Conservation (phyloP, 2,329 filamentous ascomycete genomes). For the Seiridium unicorne region DNA sequence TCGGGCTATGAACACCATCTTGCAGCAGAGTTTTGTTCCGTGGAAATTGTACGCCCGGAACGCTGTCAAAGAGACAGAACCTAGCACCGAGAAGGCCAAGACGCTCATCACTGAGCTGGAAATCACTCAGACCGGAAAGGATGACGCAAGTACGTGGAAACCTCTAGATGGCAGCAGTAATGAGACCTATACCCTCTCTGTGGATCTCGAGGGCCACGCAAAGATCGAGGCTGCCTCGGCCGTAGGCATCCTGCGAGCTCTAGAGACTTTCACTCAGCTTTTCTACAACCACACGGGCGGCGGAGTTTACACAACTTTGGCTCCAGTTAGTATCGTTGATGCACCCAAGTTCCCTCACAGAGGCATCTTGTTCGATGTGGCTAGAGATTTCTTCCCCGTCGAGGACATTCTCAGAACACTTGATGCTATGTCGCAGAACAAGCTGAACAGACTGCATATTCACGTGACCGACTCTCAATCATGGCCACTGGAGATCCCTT, state of each 20-base stretch:
- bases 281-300: slow-evolving; percentile 70
- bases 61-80: slow-evolving; percentile 59
- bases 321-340: slow-evolving; percentile 72
- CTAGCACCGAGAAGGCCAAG: slow-evolving; percentile 41
- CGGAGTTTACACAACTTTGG: slow-evolving; percentile 65
- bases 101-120: slow-evolving; percentile 57
- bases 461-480: slow-evolving; percentile 83
- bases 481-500: slow-evolving; percentile 79
- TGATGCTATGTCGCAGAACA: slow-evolving; percentile 74
- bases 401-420: slow-evolving; percentile 71
- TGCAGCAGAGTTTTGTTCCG: slow-evolving; percentile 68
- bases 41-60: slow-evolving; percentile 73
- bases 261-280: slow-evolving; percentile 76
- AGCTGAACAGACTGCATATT: slow-evolving; percentile 79
- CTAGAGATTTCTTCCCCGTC: slow-evolving; percentile 69
- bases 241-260: slow-evolving; percentile 67
- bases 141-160: slow-evolving; percentile 54
- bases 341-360: slow-evolving; percentile 73
- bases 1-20: slow-evolving; percentile 63
- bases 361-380: slow-evolving; percentile 76
- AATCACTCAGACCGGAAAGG: slow-evolving; percentile 58
- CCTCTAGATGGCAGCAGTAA: slow-evolving; percentile 64
- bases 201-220: slow-evolving; percentile 58
- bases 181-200: slow-evolving; percentile 70
- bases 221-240: slow-evolving; percentile 64